Evolutionary conservation across 805 yeast species (phyloP), one percentile per base, ranked within the genome.

Genomic region (Starmerella kuoi): DNA sequence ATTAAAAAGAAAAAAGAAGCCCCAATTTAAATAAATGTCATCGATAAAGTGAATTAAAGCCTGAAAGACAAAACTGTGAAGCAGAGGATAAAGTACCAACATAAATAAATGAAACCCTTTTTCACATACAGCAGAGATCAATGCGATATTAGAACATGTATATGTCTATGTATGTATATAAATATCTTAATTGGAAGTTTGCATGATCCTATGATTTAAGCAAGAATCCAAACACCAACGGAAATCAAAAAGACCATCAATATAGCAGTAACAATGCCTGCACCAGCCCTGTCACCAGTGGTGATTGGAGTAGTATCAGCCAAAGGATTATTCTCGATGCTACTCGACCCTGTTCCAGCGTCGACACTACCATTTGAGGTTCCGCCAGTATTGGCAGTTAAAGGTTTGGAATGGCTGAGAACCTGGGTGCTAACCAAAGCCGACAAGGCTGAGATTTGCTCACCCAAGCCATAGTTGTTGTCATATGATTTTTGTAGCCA

Each of bases 191-290:
- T n/a, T n/a, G n/a, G n/a, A n/a, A n/a, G n/a, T n/a, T n/a, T n/a
- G n/a, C n/a, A n/a, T n/a, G n/a, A n/a, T n/a, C n/a, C n/a, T n/a
- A n/a, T n/a, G n/a, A n/a, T n/a, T 35, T 18, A 46, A 3, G 47
- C 24, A 8, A 55, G 25, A 87, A 88, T 79, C 95, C 97, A 86
- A 26, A 76, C 66, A 25, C 81, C 70, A 20, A 86, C 76, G 28
- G 77, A 84, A 18, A 77, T 58, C 20, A 85, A 53, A 2, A 68
- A 57, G 2, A 74, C 73, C 49, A 84, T 59, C 1, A 80, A 76
- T 5, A 84, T 60, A 0, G 87, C 93, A 0, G 98, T 88, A 33
- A 84, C 60, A 19, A 87, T 66, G 37, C 93, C 94, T 1, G 96
- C 95, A 38, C 97, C 97, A 2, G 85, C 95, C 53, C 70, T 73